Conservation (phyloP, 2,329 filamentous ascomycete species). For the Apiospora pterosperma region DNA sequence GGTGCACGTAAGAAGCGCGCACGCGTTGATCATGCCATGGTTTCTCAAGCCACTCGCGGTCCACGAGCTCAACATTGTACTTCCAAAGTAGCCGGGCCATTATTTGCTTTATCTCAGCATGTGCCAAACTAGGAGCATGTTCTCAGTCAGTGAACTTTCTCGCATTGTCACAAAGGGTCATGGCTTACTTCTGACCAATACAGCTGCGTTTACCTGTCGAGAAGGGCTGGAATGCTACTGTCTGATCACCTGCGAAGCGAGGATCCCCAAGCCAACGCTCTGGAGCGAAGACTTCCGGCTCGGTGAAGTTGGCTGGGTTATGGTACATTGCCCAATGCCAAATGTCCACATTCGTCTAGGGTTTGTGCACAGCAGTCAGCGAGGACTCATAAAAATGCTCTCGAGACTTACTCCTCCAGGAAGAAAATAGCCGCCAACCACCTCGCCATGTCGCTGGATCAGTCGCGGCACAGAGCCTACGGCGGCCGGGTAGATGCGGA, state of each 20-base stretch:
- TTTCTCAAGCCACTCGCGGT: background rate
- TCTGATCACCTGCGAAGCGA: background rate
- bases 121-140: background rate
- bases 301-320: background rate
- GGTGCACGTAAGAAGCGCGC: background rate
- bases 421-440: background rate
- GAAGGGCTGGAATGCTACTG: background rate
- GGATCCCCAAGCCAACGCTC: background rate
- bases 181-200: slow-evolving; percentile 1
- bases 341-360: background rate
- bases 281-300: background rate
- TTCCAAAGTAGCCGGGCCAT: slow-evolving; percentile 5
- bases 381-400: background rate
- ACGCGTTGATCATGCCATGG: slow-evolving; percentile 1
- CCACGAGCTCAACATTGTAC: background rate
- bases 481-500: slow-evolving; percentile 3
- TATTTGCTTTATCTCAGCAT: background rate
- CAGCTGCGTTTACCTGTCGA: slow-evolving; percentile 3
- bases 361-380: background rate
- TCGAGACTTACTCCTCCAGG: background rate
- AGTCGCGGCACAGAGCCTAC: background rate
- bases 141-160: background rate
- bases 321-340: slow-evolving; percentile 4
- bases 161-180: background rate
- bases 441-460: background rate